Percentiles rank a stretch among this genome's conserved stretches.
Conservation (phyloP, 2,329 filamentous ascomycete genomes). For the Claviceps sp. region DNA sequence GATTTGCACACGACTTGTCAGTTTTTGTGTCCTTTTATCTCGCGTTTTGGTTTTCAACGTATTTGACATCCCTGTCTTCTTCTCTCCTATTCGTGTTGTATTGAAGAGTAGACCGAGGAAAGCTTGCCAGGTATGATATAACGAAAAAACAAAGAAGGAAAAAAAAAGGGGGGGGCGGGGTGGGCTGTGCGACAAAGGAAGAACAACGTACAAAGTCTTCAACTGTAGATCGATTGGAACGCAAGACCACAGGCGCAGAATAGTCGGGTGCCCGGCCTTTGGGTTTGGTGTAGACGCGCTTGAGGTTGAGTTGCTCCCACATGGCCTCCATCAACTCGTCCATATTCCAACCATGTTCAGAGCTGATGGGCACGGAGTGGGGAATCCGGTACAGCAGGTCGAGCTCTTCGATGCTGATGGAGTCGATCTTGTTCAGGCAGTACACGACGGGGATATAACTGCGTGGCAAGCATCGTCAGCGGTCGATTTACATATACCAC, state of each 20-base stretch:
- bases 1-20: constrained; percentile 18
- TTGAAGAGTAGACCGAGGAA: not conserved
- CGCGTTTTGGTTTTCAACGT: not conserved
- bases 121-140: not conserved
- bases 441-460: constrained; percentile 98
- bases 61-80: not conserved
- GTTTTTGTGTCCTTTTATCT: not conserved
- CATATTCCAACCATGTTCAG: constrained; percentile 94
- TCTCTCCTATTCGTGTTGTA: not conserved
- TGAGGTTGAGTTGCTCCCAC: constrained; percentile 93
- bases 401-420: constrained; percentile 93
- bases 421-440: constrained; percentile 97
- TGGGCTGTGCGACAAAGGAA: no score
- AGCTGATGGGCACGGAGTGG: constrained; percentile 92
- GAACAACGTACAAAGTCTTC: constrained; percentile 79
- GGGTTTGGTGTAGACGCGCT: constrained; percentile 93
- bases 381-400: constrained; percentile 94
- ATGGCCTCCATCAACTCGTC: constrained; percentile 94
- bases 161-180: not conserved
- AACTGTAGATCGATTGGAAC: constrained; percentile 69
- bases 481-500: not conserved
- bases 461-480: not conserved
- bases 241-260: constrained; percentile 76
- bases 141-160: not conserved
- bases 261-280: constrained; percentile 95